A percentile compares a stretch with the other conserved stretches of the same genome.
These are phyloP conservation scores for Hura crepitans DNA, from an alignment of 441 rosid genomes.

Conservation along the genomic window DNA sequence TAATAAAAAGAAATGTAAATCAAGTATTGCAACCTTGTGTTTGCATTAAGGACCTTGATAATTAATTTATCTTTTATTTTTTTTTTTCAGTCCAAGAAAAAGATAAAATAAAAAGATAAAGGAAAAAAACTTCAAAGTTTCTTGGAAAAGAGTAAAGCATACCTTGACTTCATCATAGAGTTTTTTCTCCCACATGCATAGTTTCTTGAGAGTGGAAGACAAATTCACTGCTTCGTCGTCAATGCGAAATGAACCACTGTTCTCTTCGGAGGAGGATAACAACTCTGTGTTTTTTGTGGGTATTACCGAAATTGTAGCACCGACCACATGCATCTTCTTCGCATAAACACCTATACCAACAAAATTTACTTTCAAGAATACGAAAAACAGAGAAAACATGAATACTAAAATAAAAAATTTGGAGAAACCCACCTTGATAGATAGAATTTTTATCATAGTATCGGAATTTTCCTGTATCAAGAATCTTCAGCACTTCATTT, in stretches of 20 bases:
- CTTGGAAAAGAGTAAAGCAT: conserved; percentile 27
- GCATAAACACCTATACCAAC: conserved; percentile 34
- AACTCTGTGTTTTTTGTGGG: conserved; percentile 38
- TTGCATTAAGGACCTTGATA: no score
- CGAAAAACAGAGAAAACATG: not conserved
- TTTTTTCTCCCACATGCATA: conserved; percentile 91
- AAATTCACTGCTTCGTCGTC: conserved; percentile 52
- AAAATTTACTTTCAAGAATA: conserved; percentile 16
- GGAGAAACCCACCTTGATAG: conserved; percentile 18
- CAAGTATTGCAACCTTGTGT: not conserved
- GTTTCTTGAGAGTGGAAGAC: conserved; percentile 71
- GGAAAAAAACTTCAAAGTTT: conserved; percentile 3
- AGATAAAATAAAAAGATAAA: conserved; percentile 4
- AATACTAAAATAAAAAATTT: not conserved
- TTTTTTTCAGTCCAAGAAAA: conserved; percentile 3
- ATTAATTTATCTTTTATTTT: no score
- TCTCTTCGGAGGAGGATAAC: conserved; percentile 35
- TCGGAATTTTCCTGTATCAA: conserved; percentile 74
- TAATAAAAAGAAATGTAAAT: not conserved
- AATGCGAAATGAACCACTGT: conserved; percentile 47
- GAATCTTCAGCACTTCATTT: conserved; percentile 59
- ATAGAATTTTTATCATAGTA: conserved; percentile 60
- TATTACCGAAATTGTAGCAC: conserved; percentile 35
- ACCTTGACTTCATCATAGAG: conserved; percentile 93
- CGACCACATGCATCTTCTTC: conserved; percentile 50